Conservation (phyloP, 1,139 yeast species). For the Pichia kudriavzevii region DNA sequence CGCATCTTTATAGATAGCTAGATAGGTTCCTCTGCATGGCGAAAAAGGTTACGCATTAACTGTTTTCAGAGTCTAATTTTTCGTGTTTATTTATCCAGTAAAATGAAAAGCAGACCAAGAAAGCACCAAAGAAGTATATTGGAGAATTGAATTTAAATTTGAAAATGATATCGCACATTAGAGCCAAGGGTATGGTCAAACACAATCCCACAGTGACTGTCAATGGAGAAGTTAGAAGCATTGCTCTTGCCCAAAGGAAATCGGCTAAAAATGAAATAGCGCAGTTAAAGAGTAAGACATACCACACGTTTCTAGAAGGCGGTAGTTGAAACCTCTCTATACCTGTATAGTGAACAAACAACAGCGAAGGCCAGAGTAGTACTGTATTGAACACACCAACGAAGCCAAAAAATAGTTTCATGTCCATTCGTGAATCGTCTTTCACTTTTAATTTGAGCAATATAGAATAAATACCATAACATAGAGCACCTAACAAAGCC, state of each 20-base stretch:
- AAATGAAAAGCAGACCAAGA: constrained; percentile 72
- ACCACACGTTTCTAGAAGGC: constrained; percentile 41
- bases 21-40: too few species aligned
- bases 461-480: constrained; percentile 90
- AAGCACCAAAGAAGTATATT: constrained; percentile 72
- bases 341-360: constrained; percentile 54
- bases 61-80: constrained; percentile 39
- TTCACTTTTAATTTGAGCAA: constrained; percentile 65
- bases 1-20: too few species aligned
- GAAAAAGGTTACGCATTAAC: too few species aligned
- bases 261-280: constrained; percentile 78
- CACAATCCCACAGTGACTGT: constrained; percentile 94
- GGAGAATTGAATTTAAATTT: constrained; percentile 55
- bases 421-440: constrained; percentile 68
- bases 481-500: constrained; percentile 75
- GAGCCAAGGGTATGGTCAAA: constrained; percentile 88
- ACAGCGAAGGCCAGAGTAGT: constrained; percentile 75
- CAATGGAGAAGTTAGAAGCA: constrained; percentile 83
- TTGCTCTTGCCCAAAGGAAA: constrained; percentile 93
- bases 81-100: constrained; percentile 76
- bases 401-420: constrained; percentile 86
- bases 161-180: constrained; percentile 79
- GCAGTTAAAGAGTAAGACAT: constrained; percentile 57
- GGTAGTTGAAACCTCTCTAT: constrained; percentile 73
- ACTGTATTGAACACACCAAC: constrained; percentile 79